A percentile compares a stretch with the other conserved stretches of the same genome.
Conservation (phyloP, 768 basidiomycete species). For the Stropharia rugosoannulata region DNA sequence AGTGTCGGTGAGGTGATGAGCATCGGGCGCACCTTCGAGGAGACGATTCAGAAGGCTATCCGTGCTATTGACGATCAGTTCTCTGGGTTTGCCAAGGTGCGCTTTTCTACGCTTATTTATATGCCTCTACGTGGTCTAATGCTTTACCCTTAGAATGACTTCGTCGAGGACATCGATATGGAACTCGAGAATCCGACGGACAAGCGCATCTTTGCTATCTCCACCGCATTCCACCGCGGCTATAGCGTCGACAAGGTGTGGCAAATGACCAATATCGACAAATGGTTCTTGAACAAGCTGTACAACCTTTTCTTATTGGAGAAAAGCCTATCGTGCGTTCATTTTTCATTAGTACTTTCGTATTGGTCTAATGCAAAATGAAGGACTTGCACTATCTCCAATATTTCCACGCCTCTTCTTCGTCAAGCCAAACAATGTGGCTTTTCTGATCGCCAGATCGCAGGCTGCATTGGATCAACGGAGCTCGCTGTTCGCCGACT, state of each 20-base stretch:
- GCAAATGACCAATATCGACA: conserved; percentile 98
- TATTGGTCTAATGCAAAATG: conserved; percentile 2
- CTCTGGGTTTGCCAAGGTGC: conserved; percentile 83
- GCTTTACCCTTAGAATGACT: conserved; percentile 61
- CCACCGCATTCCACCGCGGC: conserved; percentile 88
- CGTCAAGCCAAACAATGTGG: conserved; percentile 90
- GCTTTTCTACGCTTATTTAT: conserved; percentile 5
- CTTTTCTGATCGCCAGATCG: conserved; percentile 93
- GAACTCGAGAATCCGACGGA: conserved; percentile 95
- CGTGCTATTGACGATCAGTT: conserved; percentile 96
- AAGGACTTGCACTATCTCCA: conserved; percentile 65
- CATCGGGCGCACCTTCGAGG: conserved; percentile 97
- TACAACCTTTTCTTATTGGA: conserved; percentile 85
- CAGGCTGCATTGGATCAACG: conserved; percentile 79
- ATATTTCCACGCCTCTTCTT: conserved; percentile 60
- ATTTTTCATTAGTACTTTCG: background rate
- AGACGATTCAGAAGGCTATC: conserved; percentile 98
- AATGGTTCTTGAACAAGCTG: conserved; percentile 95
- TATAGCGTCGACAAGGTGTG: conserved; percentile 96
- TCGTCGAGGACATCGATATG: conserved; percentile 88
- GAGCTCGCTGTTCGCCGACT: conserved; percentile 91
- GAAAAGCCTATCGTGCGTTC: conserved; percentile 65
- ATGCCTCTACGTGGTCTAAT: background rate
- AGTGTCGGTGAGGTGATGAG: conserved; percentile 99
- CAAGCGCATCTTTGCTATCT: conserved; percentile 96